phyloP scores from a whole-genome alignment of 495 filamentous ascomycete genomes.

The Entonaema liquescens region DNA sequence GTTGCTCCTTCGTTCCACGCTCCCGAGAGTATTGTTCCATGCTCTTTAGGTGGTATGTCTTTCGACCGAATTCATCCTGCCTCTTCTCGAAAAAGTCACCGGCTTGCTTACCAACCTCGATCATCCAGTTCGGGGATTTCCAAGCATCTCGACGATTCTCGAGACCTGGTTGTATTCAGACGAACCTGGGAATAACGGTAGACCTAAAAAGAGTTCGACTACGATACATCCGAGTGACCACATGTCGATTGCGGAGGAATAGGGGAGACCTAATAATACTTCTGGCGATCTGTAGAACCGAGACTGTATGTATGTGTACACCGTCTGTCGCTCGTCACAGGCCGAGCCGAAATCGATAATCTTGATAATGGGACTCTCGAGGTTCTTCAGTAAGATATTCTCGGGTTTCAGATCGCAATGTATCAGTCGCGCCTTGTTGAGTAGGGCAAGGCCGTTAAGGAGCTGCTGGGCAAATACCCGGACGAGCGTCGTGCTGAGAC shows the following conservation, averaged over 20 bases:
- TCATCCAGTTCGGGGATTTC: constrained; percentile 98
- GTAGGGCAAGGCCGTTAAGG: constrained; percentile 86
- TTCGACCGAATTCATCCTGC: constrained; percentile 87
- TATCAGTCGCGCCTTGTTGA: constrained; percentile 97
- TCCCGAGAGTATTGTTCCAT: constrained; percentile 98
- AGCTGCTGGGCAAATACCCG: constrained; percentile 98
- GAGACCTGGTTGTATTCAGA: constrained; percentile 99
- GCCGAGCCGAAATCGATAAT: constrained; percentile 99
- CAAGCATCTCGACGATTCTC: constrained; percentile 98
- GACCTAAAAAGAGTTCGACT: constrained; percentile 94
- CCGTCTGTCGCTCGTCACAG: constrained; percentile 97
- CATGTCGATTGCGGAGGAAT: constrained; percentile 99
- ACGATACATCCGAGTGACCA: constrained; percentile 99
- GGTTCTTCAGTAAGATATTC: constrained; percentile 97
- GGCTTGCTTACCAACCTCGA: constrained; percentile 98
- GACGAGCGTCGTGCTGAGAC: constrained; percentile 95
- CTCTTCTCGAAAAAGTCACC: constrained; percentile 97
- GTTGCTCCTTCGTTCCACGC: constrained; percentile 95
- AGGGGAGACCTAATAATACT: constrained; percentile 91
- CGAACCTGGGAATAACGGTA: constrained; percentile 95
- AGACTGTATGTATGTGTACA: constrained; percentile 99
- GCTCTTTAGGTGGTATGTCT: constrained; percentile 90
- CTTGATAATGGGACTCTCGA: constrained; percentile 99
- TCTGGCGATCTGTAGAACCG: constrained; percentile 98
- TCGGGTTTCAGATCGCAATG: constrained; percentile 99